These are phyloP conservation scores for Monosporascus sp. DNA, from an alignment of 2,329 filamentous ascomycete species.

Conservation along the genomic window DNA sequence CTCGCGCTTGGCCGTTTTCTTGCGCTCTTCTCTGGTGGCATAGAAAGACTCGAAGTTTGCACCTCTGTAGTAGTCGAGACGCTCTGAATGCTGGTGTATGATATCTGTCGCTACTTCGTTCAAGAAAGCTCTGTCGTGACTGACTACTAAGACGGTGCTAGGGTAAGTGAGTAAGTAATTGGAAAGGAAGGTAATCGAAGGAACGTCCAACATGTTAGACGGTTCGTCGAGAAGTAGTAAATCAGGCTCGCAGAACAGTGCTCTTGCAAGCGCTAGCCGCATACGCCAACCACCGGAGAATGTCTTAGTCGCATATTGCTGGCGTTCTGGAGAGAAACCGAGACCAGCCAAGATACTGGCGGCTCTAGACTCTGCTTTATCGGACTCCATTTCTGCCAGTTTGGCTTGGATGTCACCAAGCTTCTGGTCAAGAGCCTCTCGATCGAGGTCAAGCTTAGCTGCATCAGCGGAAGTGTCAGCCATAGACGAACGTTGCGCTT, in stretches of 20 bases:
- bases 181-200: conserved; percentile 97
- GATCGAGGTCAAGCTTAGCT: conserved; percentile 74
- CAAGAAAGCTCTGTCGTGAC: conserved; percentile 97
- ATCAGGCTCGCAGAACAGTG: conserved; percentile 96
- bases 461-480: conserved; percentile 92
- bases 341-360: conserved; percentile 95
- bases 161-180: conserved; percentile 93
- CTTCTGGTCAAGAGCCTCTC: conserved; percentile 85
- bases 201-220: conserved; percentile 99
- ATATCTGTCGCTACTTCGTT: conserved; percentile 99
- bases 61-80: conserved; percentile 96
- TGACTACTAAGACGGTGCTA: conserved; percentile 91
- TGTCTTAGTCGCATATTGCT: conserved; percentile 90
- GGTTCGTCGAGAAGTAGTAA: conserved; percentile 95
- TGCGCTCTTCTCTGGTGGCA: conserved; percentile 91
- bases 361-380: conserved; percentile 92
- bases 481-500: conserved; percentile 69
- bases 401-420: conserved; percentile 88
- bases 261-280: conserved; percentile 89
- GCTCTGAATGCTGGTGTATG: conserved; percentile 94
- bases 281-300: conserved; percentile 99
- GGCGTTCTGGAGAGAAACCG: conserved; percentile 89
- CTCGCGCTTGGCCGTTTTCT: conserved; percentile 93
- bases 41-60: conserved; percentile 98
- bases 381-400: conserved; percentile 96